Base-by-base conservation (phyloP, 495 filamentous ascomycete species). In the Penicillium chermesinum region DNA sequence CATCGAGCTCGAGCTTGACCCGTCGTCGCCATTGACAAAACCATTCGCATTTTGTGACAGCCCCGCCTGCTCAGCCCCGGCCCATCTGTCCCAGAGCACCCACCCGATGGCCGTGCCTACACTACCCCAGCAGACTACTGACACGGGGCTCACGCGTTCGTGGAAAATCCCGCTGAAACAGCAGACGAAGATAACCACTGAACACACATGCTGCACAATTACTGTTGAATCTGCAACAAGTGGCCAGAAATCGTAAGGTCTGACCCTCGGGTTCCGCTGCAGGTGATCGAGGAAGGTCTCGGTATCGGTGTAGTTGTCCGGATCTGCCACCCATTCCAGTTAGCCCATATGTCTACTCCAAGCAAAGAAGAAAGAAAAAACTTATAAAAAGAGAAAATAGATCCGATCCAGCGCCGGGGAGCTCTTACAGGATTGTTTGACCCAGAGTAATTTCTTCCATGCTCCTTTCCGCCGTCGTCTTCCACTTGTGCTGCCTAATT, bases 161-260 rank as follows among this genome's bases (percentile, higher is more conserved):
- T 89, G 85, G 55, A 85, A 86, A 52, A 97, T 98, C 17, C 84
- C 89, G 14, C 88, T 82, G 58, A 98, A 98, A 66, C 87, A 94
- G 52, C 90, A 93, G 44, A 94, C 78, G 51, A 98, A 98, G 39
- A 98, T 91, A 43, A 83, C 83, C 46, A 97, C 91, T 6, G 88
- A 91, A 62, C 87, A 93, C 2, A 97, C 85, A 67, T 98, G 93
- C 60, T 98, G 93, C 10, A 96, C 86, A 52, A 98, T 96, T 42
- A 96, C 89, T 5, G 93, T 98, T 10, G 88, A 91, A 60, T 96
- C 93, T 48, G 89, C 86, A 32, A 97, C 88, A 4, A 98, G 76
- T 2, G 90, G 88, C 90, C 94, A 98, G 71, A 98, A 98, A 61
- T 97, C 89, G 61, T 98, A 98, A 0, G 93, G 91, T 36, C 90